Evolutionary conservation across 305 asterid species (phyloP).

Genomic region (Solanum hybrid): DNA sequence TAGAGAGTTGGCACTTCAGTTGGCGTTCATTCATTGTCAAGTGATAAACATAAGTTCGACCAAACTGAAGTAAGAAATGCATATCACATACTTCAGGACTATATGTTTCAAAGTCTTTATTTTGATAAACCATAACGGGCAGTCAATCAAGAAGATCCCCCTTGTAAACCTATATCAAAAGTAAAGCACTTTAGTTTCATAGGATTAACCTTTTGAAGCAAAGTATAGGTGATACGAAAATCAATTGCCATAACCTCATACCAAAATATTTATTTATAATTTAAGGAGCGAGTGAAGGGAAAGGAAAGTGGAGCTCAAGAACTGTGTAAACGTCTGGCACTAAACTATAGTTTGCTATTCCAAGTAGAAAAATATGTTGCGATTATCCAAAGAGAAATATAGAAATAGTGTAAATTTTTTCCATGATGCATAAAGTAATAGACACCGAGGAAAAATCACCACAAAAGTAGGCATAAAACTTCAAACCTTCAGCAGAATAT

Average conservation of each 20-base stretch:
- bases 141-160: slow-evolving; percentile 21
- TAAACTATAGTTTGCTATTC: background rate
- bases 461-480: too few relatives aligned
- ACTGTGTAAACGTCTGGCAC: background rate
- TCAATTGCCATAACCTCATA: background rate
- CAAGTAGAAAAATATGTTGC: too few relatives aligned
- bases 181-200: background rate
- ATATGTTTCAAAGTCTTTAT: too few relatives aligned
- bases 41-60: background rate
- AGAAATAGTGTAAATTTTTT: too few relatives aligned
- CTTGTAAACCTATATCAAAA: too few relatives aligned
- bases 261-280: background rate
- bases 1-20: too few relatives aligned
- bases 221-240: background rate
- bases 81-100: too few relatives aligned
- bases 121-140: too few relatives aligned
- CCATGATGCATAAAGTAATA: too few relatives aligned
- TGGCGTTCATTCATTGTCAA: background rate
- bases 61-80: background rate
- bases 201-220: background rate
- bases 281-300: background rate
- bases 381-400: too few relatives aligned
- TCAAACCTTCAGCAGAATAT: too few relatives aligned
- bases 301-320: background rate
- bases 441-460: too few relatives aligned